These are phyloP conservation scores for Lyophyllum atratum DNA, from an alignment of 768 basidiomycete genomes.

Conservation along the genomic window DNA sequence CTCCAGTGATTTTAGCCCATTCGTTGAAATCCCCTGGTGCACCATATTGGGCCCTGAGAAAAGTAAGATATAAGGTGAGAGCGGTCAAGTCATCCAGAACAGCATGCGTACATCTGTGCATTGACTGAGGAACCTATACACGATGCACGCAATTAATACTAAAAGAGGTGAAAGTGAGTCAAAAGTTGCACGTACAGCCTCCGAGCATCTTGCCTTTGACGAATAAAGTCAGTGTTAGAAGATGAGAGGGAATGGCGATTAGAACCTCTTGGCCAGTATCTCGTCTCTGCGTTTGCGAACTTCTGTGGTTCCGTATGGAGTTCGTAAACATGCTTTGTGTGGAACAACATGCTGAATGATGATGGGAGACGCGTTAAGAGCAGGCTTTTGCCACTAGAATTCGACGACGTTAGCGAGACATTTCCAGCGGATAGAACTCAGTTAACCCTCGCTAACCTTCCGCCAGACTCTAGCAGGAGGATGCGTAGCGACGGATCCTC, in stretches of 20 bases:
- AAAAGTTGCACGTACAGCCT: conserved; percentile 56
- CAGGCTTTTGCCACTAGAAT: conserved; percentile 44
- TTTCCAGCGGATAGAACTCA: not conserved
- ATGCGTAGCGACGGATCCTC: conserved; percentile 57
- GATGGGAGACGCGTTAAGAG: conserved; percentile 44
- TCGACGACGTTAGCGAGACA: not conserved
- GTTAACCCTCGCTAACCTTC: conserved; percentile 43
- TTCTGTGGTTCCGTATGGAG: conserved; percentile 59
- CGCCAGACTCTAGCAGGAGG: conserved; percentile 60
- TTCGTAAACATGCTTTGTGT: conserved; percentile 50
- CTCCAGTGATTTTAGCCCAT: conserved; percentile 56
- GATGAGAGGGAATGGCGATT: not conserved
- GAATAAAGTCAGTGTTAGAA: not conserved
- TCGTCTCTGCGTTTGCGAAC: conserved; percentile 44
- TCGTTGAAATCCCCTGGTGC: conserved; percentile 71
- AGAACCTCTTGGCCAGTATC: conserved; percentile 69
- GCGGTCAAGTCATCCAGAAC: not conserved
- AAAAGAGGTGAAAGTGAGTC: not conserved
- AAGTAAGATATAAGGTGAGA: not conserved
- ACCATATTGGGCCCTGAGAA: conserved; percentile 58
- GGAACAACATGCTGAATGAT: conserved; percentile 43
- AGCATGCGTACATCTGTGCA: conserved; percentile 44
- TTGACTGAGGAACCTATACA: conserved; percentile 63
- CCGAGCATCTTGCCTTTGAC: conserved; percentile 64
- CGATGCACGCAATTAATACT: not conserved